Base-by-base conservation (phyloP, 225 moss, liverwort and hornwort genomes). In the Ulota crispa region DNA sequence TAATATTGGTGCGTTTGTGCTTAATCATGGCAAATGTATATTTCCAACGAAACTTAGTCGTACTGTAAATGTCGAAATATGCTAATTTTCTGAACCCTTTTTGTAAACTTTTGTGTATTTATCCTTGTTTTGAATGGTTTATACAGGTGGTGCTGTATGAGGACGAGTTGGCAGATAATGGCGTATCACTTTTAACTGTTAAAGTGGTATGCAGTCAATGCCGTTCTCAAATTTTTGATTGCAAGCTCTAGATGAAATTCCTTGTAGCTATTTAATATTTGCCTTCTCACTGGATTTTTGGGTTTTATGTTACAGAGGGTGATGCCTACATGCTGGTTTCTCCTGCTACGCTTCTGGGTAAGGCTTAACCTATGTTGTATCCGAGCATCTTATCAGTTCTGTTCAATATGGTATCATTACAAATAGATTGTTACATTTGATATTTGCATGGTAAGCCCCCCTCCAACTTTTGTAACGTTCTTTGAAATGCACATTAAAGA, bases 161-260 rank as follows among this genome's bases (percentile, higher is more conserved):
- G 85, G 96, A 96, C 83, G 96, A 96, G 82, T 79, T 96, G 78
- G 96, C 94, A 56, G 96, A 94, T 79, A 96, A 96, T 69, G 96
- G 96, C 36, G 89, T 96, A 57, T 92, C 96, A 9, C 92, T 94
- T 73, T 60, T 96, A 59, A 89, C 93, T 67, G 96, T 89, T 23
- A 96, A 92, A 94, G 92, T 96, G 96, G 95, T 95, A 89, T 37
- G 80, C 24, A 60, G 27, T 76, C n/a, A 47, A 76, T 65, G 14
- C 43, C 50, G n/a, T 31, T 7, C 65, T 73, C 37, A 14, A 34
- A 21, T 37, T 62, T 65, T 37, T n/a, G 73, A 36, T 36, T 11
- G 24, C 54, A 41, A 50, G 8, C 30, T 76, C 13, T 24, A 1
- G 26, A 21, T 63, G 72, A 32, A 10, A 34, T 56, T 54, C 24